Base-by-base conservation (phyloP, 352 stramenopile genomes). In the Globisporangium barbulae region DNA sequence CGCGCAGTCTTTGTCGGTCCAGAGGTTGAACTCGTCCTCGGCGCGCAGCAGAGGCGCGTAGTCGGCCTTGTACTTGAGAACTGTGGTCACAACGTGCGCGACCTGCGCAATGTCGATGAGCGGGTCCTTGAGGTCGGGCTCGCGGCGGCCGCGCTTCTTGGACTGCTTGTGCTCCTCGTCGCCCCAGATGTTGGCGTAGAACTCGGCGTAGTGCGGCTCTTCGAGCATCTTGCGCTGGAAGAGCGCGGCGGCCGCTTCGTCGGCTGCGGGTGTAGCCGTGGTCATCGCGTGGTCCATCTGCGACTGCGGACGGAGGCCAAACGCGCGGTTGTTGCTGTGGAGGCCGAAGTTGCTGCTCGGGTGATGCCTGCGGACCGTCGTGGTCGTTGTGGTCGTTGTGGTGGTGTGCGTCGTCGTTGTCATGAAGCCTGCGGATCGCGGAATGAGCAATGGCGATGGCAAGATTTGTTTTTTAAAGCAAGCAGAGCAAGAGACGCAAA, bases 31-130 rank as follows among this genome's bases (percentile, higher is more conserved):
- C 2, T 62, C 56, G 21, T 53, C n/a, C 70, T 41, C 9, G 9
- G 35, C 9, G 15, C 15, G 35, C 9, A 41, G 35, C 9, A 41
- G 9, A 15, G 69, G 58, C 9, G 62, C 72, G 74, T 93, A 93
- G 59, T 90, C 84, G 33, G 64, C 71, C 21, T 81, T 85, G 71
- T 89, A 93, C 66, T 93, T 79, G 1, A 71, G 80, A 61, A 81
- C 70, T 10, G 75, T 86, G 33, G 79, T 88, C n/a, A 93, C 72
- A 2, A 85, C 79, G 64, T 93, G 74, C 3, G 84, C 84, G 44
- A 93, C 84, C 59, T 93, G 84, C 25, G 70, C 57, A 57, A 93
- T 91, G 67, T 88, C 79, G 5, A 88, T 70, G n/a, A 86, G 65
- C 5, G 73, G 77, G 0, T 72, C 76, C 3, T 47, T 39, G 37